Conservation (phyloP, 495 filamentous ascomycete species). For the Hypomontagnella monticulosa region DNA sequence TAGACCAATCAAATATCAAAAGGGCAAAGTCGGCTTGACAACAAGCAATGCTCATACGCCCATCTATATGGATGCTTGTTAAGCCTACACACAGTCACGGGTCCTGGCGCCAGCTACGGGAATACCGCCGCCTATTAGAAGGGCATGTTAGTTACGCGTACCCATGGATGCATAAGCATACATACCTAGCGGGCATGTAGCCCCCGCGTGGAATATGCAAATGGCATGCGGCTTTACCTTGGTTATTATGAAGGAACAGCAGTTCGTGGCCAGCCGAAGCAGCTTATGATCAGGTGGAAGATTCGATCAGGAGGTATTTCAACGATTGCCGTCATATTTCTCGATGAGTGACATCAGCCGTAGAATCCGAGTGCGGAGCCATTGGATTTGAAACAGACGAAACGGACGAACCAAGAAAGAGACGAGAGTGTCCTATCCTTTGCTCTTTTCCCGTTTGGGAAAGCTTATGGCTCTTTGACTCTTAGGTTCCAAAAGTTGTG, state of each 20-base stretch:
- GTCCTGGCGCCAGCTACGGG: background rate
- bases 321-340: constrained; percentile 38
- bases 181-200: background rate
- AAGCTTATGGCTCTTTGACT: constrained; percentile 8
- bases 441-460: constrained; percentile 24
- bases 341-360: constrained; percentile 36
- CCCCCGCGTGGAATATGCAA: background rate
- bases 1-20: constrained; percentile 17
- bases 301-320: constrained; percentile 14
- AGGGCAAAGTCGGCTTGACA: background rate
- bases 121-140: background rate
- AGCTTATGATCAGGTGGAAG: constrained; percentile 5
- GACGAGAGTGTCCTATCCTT: constrained; percentile 7
- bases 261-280: background rate
- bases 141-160: too few species aligned
- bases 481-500: constrained; percentile 14
- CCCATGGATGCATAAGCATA: background rate
- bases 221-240: too few species aligned
- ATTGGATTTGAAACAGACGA: constrained; percentile 34
- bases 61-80: too few species aligned
- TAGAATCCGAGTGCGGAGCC: constrained; percentile 26
- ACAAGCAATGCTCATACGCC: background rate
- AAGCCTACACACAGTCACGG: too few species aligned
- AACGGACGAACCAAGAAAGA: constrained; percentile 35
- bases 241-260: background rate